Evolutionary conservation across 2,329 filamentous ascomycete genomes (phyloP).

Genomic region (Pyrenophora teres): DNA sequence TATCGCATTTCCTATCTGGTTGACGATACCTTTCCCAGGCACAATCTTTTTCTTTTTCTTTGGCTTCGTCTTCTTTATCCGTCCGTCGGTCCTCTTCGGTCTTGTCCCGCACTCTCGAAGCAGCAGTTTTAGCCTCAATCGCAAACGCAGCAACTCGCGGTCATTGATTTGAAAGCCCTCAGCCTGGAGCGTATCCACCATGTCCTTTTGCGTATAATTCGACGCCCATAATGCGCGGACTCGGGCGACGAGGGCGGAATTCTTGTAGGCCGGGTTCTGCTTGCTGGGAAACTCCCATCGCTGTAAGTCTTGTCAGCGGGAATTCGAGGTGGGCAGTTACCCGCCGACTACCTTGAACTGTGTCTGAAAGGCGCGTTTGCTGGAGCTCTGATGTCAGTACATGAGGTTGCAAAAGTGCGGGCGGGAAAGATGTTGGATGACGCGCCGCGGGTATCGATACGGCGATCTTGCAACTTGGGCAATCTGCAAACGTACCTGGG

Average conservation of each 20-base stretch:
- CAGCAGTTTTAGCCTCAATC: conserved; percentile 70
- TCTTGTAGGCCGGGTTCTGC: conserved; percentile 72
- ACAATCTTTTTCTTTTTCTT: conserved; percentile 22
- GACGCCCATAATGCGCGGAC: conserved; percentile 78
- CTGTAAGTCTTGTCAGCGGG: conserved; percentile 24
- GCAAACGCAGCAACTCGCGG: conserved; percentile 71
- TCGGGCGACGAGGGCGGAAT: conserved; percentile 67
- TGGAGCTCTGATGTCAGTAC: conserved; percentile 41
- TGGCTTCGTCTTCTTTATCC: conserved; percentile 16
- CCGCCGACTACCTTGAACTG: conserved; percentile 63
- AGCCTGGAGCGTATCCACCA: conserved; percentile 69
- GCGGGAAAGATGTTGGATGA: not conserved
- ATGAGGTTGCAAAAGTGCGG: not conserved
- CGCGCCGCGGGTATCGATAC: conserved; percentile 19
- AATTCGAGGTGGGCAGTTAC: not conserved
- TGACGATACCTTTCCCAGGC: conserved; percentile 27
- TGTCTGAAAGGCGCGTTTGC: conserved; percentile 76
- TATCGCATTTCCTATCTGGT: conserved; percentile 37
- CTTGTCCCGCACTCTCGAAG: conserved; percentile 59
- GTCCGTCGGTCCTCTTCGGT: conserved; percentile 53
- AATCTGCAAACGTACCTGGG: conserved; percentile 63
- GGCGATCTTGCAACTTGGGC: conserved; percentile 25
- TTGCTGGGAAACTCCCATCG: conserved; percentile 80
- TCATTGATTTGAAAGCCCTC: conserved; percentile 76
- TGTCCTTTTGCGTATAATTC: conserved; percentile 73